These are phyloP conservation scores for Marchantia polymorpha DNA, from an alignment of 225 moss, liverwort and hornwort species.

Conservation along the genomic window DNA sequence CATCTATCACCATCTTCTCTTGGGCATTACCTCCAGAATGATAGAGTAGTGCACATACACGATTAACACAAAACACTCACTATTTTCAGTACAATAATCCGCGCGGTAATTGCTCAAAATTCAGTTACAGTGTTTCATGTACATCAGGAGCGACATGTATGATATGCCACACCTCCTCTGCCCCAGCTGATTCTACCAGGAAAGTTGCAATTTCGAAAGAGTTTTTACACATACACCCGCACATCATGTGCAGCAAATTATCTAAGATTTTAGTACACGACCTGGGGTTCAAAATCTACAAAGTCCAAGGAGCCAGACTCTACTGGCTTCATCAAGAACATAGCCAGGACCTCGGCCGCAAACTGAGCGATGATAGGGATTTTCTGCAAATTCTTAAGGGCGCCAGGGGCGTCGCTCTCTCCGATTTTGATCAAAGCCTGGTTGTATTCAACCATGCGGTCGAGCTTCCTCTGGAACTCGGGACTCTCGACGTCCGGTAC, in stretches of 20 bases:
- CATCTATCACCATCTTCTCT: no score
- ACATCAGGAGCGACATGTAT: conserved; percentile 10
- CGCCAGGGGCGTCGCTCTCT: conserved; percentile 44
- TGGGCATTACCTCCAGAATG: no score
- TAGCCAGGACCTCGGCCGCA: conserved; percentile 55
- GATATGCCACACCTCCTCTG: not conserved
- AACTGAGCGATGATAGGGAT: conserved; percentile 57
- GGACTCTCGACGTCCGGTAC: conserved; percentile 94
- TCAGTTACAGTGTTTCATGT: conserved; percentile 5
- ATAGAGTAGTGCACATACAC: no score
- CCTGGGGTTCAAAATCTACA: conserved; percentile 61
- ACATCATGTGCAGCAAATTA: conserved; percentile 14
- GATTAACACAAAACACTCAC: not conserved
- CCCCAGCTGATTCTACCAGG: not conserved
- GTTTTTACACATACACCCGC: conserved; percentile 28
- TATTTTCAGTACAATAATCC: not conserved
- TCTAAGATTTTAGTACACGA: conserved; percentile 61
- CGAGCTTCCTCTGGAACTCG: conserved; percentile 70
- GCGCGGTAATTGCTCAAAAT: not conserved
- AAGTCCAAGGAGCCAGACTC: conserved; percentile 81
- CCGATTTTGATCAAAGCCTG: conserved; percentile 70
- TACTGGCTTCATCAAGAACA: conserved; percentile 88
- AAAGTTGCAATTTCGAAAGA: not conserved
- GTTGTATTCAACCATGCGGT: conserved; percentile 76
- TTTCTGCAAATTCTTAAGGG: conserved; percentile 61